Base-by-base conservation (phyloP, 768 basidiomycete species). In the Boletus rufocinnamomeus region DNA sequence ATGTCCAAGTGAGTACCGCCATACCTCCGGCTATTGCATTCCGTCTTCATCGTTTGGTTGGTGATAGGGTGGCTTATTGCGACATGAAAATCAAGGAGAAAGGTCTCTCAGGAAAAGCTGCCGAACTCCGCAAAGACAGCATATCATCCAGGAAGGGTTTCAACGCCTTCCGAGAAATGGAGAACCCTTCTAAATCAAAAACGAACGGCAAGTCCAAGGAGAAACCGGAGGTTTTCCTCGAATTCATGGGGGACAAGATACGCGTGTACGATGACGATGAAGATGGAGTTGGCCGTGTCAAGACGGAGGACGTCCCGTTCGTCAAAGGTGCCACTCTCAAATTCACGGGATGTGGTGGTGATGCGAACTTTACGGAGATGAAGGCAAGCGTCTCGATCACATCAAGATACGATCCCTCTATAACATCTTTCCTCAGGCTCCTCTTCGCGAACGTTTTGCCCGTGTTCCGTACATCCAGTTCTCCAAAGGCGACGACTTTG, bases 61-160 rank as follows among this genome's bases (percentile, higher is more conserved):
- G n/a, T 13, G 4, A 32, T 61, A 93, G 91, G 68, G 87, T 86
- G 62, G 90, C 79, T 9, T 97, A 97, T 72, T 93, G 93, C 66
- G 86, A 93, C 63, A 95, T 95, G 94, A 98, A 97, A 76, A 90
- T 95, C 74, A 88, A 92, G 72, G 92, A 96, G 75, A 95, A 97
- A 74, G 93, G 93, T 11, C 81, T 97, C 46, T 85, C 81, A 1
- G 89, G 89, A 28, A 90, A 85, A 64, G 82, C 84, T 17, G 88
- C 88, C 16, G 77, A 77, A 45, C 74, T 82, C 61, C 82, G 85
- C 61, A 82, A 81, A 59, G 84, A 87, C 44, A 69, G 71, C 47
- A 81, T 87, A 52, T 74, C 80, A 6, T 76, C 76, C 41, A 74
- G 74, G 21, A 75, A 75, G 13, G 87, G 87, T 13, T 94, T 94